Evolutionary conservation across 2,329 filamentous ascomycete genomes (phyloP).

Genomic region (Fusarium subtropicale): DNA sequence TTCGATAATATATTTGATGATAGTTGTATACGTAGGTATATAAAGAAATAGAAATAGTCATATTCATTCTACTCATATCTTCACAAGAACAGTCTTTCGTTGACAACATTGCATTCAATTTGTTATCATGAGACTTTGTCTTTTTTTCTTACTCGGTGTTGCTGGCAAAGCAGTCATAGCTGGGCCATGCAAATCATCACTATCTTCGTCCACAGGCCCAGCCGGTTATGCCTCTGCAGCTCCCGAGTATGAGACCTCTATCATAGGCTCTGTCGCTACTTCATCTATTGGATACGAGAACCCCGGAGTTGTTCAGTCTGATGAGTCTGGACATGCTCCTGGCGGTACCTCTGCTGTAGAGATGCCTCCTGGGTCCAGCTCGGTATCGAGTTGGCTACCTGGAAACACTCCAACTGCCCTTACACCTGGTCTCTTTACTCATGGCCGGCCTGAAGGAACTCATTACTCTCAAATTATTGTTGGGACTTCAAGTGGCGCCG

Average conservation of each 20-base stretch:
- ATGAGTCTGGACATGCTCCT: background rate
- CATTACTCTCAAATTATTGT: background rate
- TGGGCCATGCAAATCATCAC: background rate
- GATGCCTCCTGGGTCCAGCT: background rate
- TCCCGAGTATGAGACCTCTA: background rate
- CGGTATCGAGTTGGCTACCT: background rate
- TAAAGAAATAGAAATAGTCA: background rate
- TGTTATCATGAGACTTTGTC: background rate
- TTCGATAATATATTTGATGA: background rate
- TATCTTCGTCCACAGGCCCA: background rate
- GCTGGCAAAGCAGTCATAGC: background rate
- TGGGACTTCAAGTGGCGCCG: background rate
- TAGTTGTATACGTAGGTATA: background rate
- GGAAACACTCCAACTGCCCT: background rate
- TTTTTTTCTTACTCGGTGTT: background rate
- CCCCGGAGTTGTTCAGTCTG: background rate
- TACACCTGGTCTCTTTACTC: background rate
- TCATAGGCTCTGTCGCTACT: background rate
- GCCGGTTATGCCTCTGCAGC: background rate
- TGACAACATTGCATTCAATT: background rate
- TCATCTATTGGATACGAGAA: background rate
- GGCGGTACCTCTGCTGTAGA: background rate
- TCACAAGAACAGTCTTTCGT: background rate
- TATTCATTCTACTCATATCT: background rate
- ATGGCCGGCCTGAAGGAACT: background rate